Evolutionary conservation across 768 basidiomycete species (phyloP).

Genomic region (Tephrocybe sp.): DNA sequence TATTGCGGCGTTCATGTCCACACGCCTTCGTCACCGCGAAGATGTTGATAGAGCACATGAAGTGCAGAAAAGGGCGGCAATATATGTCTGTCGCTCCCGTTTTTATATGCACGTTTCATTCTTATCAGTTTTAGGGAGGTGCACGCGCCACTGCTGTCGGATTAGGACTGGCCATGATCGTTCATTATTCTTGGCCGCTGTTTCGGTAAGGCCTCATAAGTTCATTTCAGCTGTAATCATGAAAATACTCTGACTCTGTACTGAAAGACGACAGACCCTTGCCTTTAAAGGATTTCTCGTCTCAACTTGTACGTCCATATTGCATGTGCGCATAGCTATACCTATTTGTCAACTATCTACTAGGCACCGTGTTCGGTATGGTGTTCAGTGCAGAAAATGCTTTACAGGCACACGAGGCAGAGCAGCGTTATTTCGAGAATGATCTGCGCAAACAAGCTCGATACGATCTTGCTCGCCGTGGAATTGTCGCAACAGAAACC

Average conservation of each 20-base stretch:
- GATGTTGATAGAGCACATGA: slow-evolving; percentile 58
- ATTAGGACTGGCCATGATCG: slow-evolving; percentile 57
- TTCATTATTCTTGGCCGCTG: slow-evolving; percentile 67
- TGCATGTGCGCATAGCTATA: neutral
- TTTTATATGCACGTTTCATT: slow-evolving; percentile 6
- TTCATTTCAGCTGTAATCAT: slow-evolving; percentile 2
- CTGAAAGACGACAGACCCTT: slow-evolving; percentile 67
- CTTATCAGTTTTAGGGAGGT: slow-evolving; percentile 43
- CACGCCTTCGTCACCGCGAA: slow-evolving; percentile 44
- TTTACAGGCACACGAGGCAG: slow-evolving; percentile 65
- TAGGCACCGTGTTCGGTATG: slow-evolving; percentile 65
- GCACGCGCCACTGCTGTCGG: slow-evolving; percentile 51
- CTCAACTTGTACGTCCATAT: slow-evolving; percentile 55
- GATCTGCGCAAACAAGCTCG: slow-evolving; percentile 69
- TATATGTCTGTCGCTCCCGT: slow-evolving; percentile 39
- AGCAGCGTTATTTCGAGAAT: slow-evolving; percentile 65
- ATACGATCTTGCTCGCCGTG: slow-evolving; percentile 69
- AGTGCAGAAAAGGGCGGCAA: slow-evolving; percentile 57
- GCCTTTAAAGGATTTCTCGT: slow-evolving; percentile 81
- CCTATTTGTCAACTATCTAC: neutral
- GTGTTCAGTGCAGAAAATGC: slow-evolving; percentile 77
- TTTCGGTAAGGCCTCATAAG: slow-evolving; percentile 52
- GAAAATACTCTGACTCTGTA: neutral
- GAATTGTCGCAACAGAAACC: slow-evolving; percentile 77
- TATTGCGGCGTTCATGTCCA: slow-evolving; percentile 18